Evolutionary conservation across 352 stramenopile species (phyloP).

Genomic region (Pythium folliculosum): DNA sequence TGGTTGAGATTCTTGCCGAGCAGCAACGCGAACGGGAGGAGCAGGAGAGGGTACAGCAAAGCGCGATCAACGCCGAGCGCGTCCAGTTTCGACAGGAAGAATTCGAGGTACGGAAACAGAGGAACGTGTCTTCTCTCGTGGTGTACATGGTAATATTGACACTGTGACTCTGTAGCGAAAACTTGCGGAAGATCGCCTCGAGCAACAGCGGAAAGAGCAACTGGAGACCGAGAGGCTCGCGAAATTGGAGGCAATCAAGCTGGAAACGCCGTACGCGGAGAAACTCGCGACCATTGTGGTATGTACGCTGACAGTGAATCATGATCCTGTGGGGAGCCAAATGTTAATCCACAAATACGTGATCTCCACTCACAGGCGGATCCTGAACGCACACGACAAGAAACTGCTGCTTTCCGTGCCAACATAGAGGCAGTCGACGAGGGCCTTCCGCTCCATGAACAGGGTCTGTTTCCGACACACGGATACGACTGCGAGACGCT

Average conservation of each 20-base stretch:
- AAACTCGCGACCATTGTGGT: slow-evolving; percentile 60
- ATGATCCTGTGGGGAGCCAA: not conserved
- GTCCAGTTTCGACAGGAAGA: slow-evolving; percentile 61
- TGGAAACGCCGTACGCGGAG: slow-evolving; percentile 70
- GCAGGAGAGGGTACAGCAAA: slow-evolving; percentile 37
- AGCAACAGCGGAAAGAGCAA: slow-evolving; percentile 32
- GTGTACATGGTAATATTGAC: not conserved
- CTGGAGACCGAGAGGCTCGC: slow-evolving; percentile 40
- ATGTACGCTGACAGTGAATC: not conserved
- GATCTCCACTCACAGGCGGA: slow-evolving; percentile 39
- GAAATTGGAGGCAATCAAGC: slow-evolving; percentile 63
- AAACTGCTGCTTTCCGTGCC: slow-evolving; percentile 65
- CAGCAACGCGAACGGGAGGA: slow-evolving; percentile 41
- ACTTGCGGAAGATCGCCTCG: slow-evolving; percentile 40
- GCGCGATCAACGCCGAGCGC: slow-evolving; percentile 59
- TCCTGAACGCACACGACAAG: slow-evolving; percentile 62
- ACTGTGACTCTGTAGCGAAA: slow-evolving; percentile 43
- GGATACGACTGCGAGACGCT: slow-evolving; percentile 77
- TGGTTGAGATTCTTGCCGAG: slow-evolving; percentile 36
- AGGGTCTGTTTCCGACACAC: slow-evolving; percentile 66
- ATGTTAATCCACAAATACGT: too few species aligned
- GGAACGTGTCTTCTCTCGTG: too few species aligned
- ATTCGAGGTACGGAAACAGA: slow-evolving; percentile 43
- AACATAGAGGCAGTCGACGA: slow-evolving; percentile 70
- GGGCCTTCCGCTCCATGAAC: slow-evolving; percentile 55